Base-by-base conservation (phyloP, 2,329 filamentous ascomycete species). In the Diplocarpon rosae region DNA sequence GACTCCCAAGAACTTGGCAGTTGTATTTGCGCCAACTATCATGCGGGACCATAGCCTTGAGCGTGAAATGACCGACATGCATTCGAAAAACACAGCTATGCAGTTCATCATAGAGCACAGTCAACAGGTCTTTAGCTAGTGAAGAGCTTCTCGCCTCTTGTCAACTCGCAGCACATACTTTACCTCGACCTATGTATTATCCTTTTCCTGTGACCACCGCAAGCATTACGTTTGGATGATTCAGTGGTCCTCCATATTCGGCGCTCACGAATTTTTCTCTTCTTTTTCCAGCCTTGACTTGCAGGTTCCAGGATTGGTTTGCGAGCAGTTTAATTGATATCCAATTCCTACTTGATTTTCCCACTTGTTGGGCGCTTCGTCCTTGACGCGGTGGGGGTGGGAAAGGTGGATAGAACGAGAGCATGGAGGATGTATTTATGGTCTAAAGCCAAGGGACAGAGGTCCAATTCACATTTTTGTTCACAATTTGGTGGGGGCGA, bases 21-120 rank as follows among this genome's bases (percentile, higher is more conserved):
- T 98, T 34, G 92, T 98, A 31, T 98, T 98, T 62, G 92, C 92
- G 8, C 92, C 92, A 7, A 98, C 92, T 1, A 93, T 98, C 56
- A 94, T 98, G 86, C 78, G 90, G 55, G 88, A 93, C 45, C 74
- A 80, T 60, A 90, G 83, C 58, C 76, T 96, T 49, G 87, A 94
- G 63, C 80, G 88, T 49, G 92, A 98, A 64, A 93, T 98, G 80
- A 90, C 82, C 27, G 92, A 98, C 62, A 94, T 95, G 72, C 85
- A 92, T 62, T 76, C 82, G 56, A 95, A 96, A 73, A 94, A 95
- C 56, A 74, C 83, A 52, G 87, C 87, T 5, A 82, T 96, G 54
- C 89, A 95, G 66, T 94, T 92, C 58, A 72, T 98, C 60, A 83
- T 96, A 53, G 90, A 96, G 63, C 84, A 95, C 63, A 88, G 84